These are phyloP conservation scores for Benincasa hispida DNA, from an alignment of 306 rosid species.

Conservation along the genomic window DNA sequence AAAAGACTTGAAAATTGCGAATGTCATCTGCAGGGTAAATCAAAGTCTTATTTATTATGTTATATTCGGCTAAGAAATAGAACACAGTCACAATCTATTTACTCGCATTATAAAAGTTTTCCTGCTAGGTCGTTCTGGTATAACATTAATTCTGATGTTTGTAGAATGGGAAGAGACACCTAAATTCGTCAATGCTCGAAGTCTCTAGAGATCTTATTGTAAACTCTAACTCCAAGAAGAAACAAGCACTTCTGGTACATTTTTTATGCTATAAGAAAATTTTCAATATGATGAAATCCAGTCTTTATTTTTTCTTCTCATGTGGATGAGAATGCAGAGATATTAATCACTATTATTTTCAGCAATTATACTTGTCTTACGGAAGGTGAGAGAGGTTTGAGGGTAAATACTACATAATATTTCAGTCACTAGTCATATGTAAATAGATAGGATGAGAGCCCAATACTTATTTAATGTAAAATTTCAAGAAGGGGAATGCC, in stretches of 20 bases:
- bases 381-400: background rate
- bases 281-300: slow-evolving; percentile 7
- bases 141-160: slow-evolving; percentile 18
- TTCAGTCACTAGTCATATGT: background rate
- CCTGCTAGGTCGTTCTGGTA: slow-evolving; percentile 14
- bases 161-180: slow-evolving; percentile 97
- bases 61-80: slow-evolving; percentile 4
- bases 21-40: slow-evolving; percentile 92
- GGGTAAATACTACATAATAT: background rate
- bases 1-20: slow-evolving; percentile 90
- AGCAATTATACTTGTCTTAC: background rate
- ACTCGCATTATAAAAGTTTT: background rate
- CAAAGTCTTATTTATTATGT: slow-evolving; percentile 20
- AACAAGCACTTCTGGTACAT: slow-evolving; percentile 82
- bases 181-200: slow-evolving; percentile 79
- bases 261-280: background rate
- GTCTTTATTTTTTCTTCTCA: background rate
- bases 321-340: background rate
- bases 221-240: slow-evolving; percentile 81
- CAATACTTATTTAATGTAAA: background rate
- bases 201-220: slow-evolving; percentile 96
- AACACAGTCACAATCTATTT: background rate
- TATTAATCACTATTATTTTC: background rate
- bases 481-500: background rate
- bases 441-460: background rate